These are phyloP conservation scores for Russula brevipes DNA, from an alignment of 768 basidiomycete species.

Conservation along the genomic window DNA sequence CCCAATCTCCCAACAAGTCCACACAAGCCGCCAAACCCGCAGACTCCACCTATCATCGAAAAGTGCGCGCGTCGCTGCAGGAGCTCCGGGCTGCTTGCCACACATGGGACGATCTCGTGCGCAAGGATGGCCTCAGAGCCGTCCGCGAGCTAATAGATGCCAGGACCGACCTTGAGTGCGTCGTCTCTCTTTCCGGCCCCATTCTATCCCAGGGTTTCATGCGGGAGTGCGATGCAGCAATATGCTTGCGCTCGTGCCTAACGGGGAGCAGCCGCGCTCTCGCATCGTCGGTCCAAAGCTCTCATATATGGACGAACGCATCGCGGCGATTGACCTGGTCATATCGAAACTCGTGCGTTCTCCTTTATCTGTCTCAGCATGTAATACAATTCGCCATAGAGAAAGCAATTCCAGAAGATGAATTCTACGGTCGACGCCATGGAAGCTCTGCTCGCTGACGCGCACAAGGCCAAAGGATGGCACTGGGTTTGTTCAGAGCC, in stretches of 20 bases:
- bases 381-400: slow-evolving; percentile 36
- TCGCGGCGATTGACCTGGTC: slow-evolving; percentile 54
- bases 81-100: slow-evolving; percentile 58
- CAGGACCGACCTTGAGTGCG: slow-evolving; percentile 82
- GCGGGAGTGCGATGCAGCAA: slow-evolving; percentile 45
- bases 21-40: slow-evolving; percentile 39
- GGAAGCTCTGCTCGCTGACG: slow-evolving; percentile 61
- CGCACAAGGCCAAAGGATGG: slow-evolving; percentile 65
- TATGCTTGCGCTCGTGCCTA: slow-evolving; percentile 49
- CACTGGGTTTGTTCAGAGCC: slow-evolving; percentile 67
- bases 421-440: slow-evolving; percentile 55
- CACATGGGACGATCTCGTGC: slow-evolving; percentile 81
- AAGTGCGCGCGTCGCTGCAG: slow-evolving; percentile 58
- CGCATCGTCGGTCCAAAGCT: slow-evolving; percentile 63
- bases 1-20: slow-evolving; percentile 33
- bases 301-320: slow-evolving; percentile 58
- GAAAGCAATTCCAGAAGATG: slow-evolving; percentile 68
- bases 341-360: slow-evolving; percentile 59
- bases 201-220: background rate
- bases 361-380: background rate
- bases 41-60: slow-evolving; percentile 81
- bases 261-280: slow-evolving; percentile 48
- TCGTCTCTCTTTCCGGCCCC: slow-evolving; percentile 13
- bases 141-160: slow-evolving; percentile 66
- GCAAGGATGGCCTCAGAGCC: slow-evolving; percentile 75